Evolutionary conservation across 164 flowering plant species (phyloP).

Genomic region (Buxus sempervirens): DNA sequence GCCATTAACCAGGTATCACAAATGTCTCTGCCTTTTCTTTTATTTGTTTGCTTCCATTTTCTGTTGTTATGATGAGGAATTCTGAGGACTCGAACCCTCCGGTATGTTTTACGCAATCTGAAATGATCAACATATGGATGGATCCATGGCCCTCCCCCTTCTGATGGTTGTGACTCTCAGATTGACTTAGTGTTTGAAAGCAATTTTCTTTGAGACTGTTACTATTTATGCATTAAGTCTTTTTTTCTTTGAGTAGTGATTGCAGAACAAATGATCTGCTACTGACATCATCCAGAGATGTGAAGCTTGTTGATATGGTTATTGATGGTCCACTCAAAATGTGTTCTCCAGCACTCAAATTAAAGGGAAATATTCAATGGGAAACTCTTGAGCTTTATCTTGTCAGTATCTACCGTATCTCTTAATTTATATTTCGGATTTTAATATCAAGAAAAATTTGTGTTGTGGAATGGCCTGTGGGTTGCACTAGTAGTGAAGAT

Average conservation of each 20-base stretch:
- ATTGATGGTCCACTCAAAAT: conserved; percentile 34
- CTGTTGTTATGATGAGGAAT: no score
- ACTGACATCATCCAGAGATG: conserved; percentile 57
- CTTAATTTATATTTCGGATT: neutral
- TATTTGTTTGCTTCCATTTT: conserved; percentile 7
- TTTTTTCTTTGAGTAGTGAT: conserved; percentile 36
- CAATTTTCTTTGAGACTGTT: neutral
- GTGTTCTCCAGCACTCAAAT: conserved; percentile 29
- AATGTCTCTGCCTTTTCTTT: neutral
- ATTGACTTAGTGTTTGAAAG: neutral
- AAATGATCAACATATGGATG: no score
- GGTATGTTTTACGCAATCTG: no score
- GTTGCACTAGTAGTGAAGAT: neutral
- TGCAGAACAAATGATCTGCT: conserved; percentile 38
- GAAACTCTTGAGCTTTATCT: conserved; percentile 77
- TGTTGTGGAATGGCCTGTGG: neutral
- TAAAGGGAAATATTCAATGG: conserved; percentile 55
- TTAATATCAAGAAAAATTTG: neutral
- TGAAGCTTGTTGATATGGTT: conserved; percentile 22
- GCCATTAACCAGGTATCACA: conserved; percentile 39
- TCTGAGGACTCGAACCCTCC: no score
- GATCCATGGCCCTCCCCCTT: no score
- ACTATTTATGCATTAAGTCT: neutral
- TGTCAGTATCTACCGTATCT: conserved; percentile 43
- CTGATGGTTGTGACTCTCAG: neutral